Conservation (phyloP, 2,329 filamentous ascomycete genomes). For the Biscogniauxia sp. region DNA sequence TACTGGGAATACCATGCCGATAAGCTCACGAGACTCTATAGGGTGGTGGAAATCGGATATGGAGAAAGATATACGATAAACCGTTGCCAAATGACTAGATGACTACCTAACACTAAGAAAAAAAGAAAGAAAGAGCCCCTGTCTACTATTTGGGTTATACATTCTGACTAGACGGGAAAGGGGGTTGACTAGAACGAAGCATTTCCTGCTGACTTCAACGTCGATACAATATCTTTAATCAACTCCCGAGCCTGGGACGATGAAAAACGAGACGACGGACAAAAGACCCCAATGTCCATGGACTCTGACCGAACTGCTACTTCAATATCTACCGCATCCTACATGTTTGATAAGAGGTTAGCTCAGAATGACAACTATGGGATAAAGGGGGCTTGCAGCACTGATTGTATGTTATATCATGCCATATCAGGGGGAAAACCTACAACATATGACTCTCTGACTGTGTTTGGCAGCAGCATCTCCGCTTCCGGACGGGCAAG, state of each 20-base stretch:
- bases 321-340: slow-evolving; percentile 32
- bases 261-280: slow-evolving; percentile 15
- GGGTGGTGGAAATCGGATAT: no score
- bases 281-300: slow-evolving; percentile 32
- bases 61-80: no score
- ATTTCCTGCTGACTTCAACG: slow-evolving; percentile 11
- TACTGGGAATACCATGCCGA: no score
- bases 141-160: neutral
- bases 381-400: neutral
- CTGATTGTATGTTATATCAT: neutral
- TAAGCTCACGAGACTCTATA: no score
- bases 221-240: slow-evolving; percentile 17
- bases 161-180: slow-evolving; percentile 7
- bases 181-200: neutral
- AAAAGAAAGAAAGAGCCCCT: neutral
- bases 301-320: slow-evolving; percentile 20
- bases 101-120: no score
- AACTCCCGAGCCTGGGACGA: slow-evolving; percentile 16
- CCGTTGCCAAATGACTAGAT: no score
- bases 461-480: slow-evolving; percentile 16
- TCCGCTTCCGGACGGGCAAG: slow-evolving; percentile 11
- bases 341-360: neutral
- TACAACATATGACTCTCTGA: slow-evolving; percentile 21
- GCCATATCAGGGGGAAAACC: slow-evolving; percentile 4
- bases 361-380: neutral